Conservation (phyloP, 345 rosid genomes). For the Lepidium didymum region DNA sequence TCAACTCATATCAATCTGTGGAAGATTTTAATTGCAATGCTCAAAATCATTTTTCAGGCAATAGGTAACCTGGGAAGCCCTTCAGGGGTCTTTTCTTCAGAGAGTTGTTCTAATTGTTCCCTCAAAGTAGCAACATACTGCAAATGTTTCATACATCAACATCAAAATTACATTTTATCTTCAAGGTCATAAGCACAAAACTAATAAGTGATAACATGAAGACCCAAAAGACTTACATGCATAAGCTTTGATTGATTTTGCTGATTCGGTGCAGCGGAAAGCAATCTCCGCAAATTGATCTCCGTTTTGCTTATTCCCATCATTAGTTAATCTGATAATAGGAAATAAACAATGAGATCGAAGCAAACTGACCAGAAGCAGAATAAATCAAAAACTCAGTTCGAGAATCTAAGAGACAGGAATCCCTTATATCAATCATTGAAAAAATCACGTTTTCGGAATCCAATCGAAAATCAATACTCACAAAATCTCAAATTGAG, state of each 20-base stretch:
- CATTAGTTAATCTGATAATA: neutral
- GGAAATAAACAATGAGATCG: neutral
- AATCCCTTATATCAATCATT: neutral
- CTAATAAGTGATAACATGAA: neutral
- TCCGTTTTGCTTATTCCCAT: constrained; percentile 82
- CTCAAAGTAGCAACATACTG: constrained; percentile 86
- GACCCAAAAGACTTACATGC: constrained; percentile 40
- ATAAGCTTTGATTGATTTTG: constrained; percentile 70
- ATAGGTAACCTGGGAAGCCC: constrained; percentile 63
- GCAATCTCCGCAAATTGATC: constrained; percentile 67
- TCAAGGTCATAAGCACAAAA: neutral
- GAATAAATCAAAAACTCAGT: neutral
- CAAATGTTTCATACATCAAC: constrained; percentile 11
- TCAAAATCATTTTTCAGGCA: neutral
- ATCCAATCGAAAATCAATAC: neutral
- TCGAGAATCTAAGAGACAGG: neutral
- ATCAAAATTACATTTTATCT: neutral
- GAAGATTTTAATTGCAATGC: neutral
- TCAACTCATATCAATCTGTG: neutral
- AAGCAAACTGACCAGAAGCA: neutral
- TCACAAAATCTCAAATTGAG: neutral
- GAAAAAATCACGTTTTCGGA: neutral
- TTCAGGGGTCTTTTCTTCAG: constrained; percentile 67
- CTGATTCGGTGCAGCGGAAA: constrained; percentile 66
- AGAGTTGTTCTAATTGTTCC: constrained; percentile 64